Percentiles rank a stretch among this genome's conserved stretches.
These are phyloP conservation scores for Mycena vitilis DNA, from an alignment of 768 basidiomycete genomes.

Conservation along the genomic window DNA sequence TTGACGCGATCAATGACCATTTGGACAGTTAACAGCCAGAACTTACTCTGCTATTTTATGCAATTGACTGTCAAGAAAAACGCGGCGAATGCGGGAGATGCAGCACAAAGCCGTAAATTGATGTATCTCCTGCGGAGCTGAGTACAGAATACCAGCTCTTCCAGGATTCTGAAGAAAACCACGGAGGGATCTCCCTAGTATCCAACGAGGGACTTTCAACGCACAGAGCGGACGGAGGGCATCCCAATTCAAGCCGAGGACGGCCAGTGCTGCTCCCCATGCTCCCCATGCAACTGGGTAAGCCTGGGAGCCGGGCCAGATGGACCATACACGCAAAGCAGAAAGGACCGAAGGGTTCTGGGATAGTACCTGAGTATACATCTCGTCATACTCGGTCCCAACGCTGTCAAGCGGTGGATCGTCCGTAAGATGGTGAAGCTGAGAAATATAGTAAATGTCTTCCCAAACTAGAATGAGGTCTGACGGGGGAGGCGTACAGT, in stretches of 20 bases:
- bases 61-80: neutral
- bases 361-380: neutral
- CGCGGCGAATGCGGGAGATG: slow-evolving; percentile 4
- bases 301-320: neutral
- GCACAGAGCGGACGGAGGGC: neutral
- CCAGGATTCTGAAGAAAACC: neutral
- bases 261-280: neutral
- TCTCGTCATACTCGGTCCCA: neutral
- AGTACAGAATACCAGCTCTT: neutral
- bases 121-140: neutral
- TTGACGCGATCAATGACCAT: neutral
- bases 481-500: neutral
- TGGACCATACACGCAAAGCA: neutral
- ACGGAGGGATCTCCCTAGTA: neutral
- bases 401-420: too few relatives aligned
- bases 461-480: slow-evolving; percentile 12
- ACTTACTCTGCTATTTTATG: neutral
- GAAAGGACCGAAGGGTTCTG: neutral
- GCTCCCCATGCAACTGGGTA: neutral
- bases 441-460: slow-evolving; percentile 2
- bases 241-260: slow-evolving; percentile 9
- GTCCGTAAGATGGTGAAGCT: neutral
- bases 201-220: neutral
- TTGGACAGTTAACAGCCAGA: neutral
- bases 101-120: neutral